Evolutionary conservation across 768 basidiomycete genomes (phyloP).

Genomic region (Galerina sulciceps): DNA sequence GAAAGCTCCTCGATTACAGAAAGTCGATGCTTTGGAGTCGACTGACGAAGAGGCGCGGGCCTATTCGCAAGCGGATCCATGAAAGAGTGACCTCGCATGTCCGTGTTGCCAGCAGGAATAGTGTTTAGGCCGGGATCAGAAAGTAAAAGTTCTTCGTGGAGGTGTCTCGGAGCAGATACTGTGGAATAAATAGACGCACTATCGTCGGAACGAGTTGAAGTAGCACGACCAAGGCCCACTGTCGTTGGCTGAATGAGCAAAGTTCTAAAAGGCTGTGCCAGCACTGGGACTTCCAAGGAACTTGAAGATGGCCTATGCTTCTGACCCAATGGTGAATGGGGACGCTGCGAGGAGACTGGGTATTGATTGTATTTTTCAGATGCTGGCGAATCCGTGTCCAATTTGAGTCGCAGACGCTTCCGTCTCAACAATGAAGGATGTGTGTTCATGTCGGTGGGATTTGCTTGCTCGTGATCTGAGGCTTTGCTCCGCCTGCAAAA

Average conservation of each 20-base stretch:
- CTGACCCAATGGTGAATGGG: neutral
- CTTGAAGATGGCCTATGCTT: neutral
- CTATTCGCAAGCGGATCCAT: too few relatives aligned
- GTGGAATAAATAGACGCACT: conserved; percentile 40
- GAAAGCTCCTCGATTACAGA: too few relatives aligned
- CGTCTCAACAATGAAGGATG: neutral
- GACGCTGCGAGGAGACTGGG: neutral
- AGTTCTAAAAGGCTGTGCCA: neutral
- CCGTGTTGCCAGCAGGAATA: neutral
- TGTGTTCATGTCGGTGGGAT: neutral
- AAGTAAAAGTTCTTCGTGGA: conserved; percentile 17
- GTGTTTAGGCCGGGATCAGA: neutral
- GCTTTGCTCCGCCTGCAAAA: conserved; percentile 7
- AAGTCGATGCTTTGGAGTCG: too few relatives aligned
- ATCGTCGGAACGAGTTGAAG: conserved; percentile 24
- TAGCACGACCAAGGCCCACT: neutral
- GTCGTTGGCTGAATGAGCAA: neutral
- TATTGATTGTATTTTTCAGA: neutral
- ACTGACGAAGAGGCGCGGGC: too few relatives aligned
- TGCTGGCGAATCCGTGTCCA: neutral
- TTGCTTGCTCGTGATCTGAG: neutral
- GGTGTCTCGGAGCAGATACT: conserved; percentile 33
- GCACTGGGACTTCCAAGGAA: neutral
- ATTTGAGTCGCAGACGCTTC: neutral
- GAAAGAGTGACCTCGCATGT: too few relatives aligned